These are phyloP conservation scores for Penicillium sp. DNA, from an alignment of 2,329 filamentous ascomycete species.

Conservation along the genomic window DNA sequence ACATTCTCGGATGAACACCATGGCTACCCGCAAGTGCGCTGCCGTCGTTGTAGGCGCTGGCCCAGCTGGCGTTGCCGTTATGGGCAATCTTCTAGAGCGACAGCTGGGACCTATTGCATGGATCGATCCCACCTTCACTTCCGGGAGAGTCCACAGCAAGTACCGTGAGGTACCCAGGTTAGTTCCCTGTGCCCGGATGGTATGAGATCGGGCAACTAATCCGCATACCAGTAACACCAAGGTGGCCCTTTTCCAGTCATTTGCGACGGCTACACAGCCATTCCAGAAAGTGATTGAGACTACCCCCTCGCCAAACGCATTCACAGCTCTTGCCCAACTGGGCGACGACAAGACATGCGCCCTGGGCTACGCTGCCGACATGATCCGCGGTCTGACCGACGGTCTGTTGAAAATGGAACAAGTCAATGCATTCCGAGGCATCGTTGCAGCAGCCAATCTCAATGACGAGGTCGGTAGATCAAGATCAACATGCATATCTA, in stretches of 20 bases:
- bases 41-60: conserved; percentile 63
- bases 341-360: conserved; percentile 60
- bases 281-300: conserved; percentile 56
- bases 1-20: conserved; percentile 4
- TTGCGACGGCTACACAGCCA: conserved; percentile 55
- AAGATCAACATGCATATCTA: background rate
- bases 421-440: conserved; percentile 36
- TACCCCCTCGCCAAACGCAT: conserved; percentile 55
- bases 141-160: conserved; percentile 53
- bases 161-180: conserved; percentile 64
- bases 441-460: conserved; percentile 37
- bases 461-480: conserved; percentile 29
- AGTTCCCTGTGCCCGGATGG: conserved; percentile 6
- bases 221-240: conserved; percentile 57
- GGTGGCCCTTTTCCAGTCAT: conserved; percentile 60
- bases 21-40: conserved; percentile 45
- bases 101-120: conserved; percentile 57
- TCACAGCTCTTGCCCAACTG: conserved; percentile 55
- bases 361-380: conserved; percentile 60
- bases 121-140: conserved; percentile 61
- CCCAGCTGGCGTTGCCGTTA: conserved; percentile 60
- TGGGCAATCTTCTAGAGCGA: conserved; percentile 63
- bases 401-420: conserved; percentile 41
- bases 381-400: conserved; percentile 51
- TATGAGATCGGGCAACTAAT: background rate